A percentile compares a stretch with the other conserved stretches of the same genome.
These are phyloP conservation scores for Pyrus bretschneideri DNA, from an alignment of 306 rosid genomes.

Conservation along the genomic window DNA sequence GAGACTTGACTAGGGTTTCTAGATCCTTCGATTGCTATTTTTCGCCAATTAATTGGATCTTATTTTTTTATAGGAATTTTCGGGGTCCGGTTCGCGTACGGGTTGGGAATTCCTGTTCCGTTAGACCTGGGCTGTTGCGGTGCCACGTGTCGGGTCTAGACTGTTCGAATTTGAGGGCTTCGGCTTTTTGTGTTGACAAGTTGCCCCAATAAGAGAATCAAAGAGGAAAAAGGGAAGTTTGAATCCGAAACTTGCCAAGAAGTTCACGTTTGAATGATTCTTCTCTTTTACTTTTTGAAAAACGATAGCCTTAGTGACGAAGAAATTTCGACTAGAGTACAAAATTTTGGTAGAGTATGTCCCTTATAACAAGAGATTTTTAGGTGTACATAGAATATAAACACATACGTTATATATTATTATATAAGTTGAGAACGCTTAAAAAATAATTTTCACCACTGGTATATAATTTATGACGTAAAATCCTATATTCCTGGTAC, in stretches of 20 bases:
- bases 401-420: too few relatives aligned
- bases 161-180: neutral
- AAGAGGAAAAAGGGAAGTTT: neutral
- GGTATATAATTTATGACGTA: too few relatives aligned
- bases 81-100: neutral
- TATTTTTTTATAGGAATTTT: neutral
- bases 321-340: too few relatives aligned
- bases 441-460: too few relatives aligned
- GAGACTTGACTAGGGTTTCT: constrained; percentile 51
- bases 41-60: neutral
- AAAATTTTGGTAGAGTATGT: too few relatives aligned
- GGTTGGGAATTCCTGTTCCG: neutral
- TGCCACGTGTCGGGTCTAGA: neutral
- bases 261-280: neutral
- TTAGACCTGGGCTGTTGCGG: neutral
- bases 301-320: too few relatives aligned
- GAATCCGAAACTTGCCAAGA: neutral
- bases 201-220: neutral
- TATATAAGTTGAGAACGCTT: too few relatives aligned
- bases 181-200: neutral
- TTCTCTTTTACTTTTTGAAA: neutral
- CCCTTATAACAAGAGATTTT: too few relatives aligned
- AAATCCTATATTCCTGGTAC: fast-evolving
- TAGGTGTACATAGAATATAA: too few relatives aligned
- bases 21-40: constrained; percentile 49